A percentile compares a stretch with the other conserved stretches of the same genome.
These are phyloP conservation scores for Lentinula sp. DNA, from an alignment of 768 basidiomycete genomes.

Conservation along the genomic window DNA sequence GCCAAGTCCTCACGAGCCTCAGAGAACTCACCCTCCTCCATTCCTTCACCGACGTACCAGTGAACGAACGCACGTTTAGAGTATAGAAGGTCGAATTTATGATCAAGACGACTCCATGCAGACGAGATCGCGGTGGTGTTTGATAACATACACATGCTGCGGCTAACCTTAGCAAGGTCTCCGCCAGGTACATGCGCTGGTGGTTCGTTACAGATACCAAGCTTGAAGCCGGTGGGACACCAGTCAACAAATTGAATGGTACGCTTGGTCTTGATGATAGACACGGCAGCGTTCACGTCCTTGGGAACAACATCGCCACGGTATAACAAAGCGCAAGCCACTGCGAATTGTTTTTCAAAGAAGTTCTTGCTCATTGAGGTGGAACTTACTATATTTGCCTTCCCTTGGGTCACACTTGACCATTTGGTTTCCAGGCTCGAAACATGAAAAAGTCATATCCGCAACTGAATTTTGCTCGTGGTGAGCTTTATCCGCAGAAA, in stretches of 20 bases:
- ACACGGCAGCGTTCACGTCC: constrained; percentile 90
- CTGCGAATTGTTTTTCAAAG: constrained; percentile 27
- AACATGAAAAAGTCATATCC: constrained; percentile 98
- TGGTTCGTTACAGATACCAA: constrained; percentile 97
- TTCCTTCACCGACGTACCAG: constrained; percentile 98
- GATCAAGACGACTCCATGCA: constrained; percentile 92
- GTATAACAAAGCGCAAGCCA: constrained; percentile 90
- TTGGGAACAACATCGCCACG: constrained; percentile 97
- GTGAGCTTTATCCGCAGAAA: constrained; percentile 89
- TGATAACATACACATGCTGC: constrained; percentile 96
- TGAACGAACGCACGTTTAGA: constrained; percentile 91
- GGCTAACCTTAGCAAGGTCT: constrained; percentile 89
- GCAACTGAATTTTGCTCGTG: constrained; percentile 97
- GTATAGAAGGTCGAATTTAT: constrained; percentile 98
- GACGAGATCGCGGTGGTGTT: constrained; percentile 93
- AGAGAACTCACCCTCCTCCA: constrained; percentile 99
- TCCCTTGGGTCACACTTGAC: constrained; percentile 92
- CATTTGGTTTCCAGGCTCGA: constrained; percentile 97
- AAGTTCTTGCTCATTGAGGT: not conserved
- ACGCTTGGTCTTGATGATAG: constrained; percentile 93
- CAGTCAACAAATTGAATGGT: constrained; percentile 99
- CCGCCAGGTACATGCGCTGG: constrained; percentile 89
- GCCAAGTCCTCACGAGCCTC: constrained; percentile 98
- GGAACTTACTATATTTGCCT: constrained; percentile 89
- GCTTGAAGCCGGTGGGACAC: constrained; percentile 98